A percentile compares a stretch with the other conserved stretches of the same genome.
These are phyloP conservation scores for Colletotrichum sp. DNA, from an alignment of 2,329 filamentous ascomycete species.

Conservation along the genomic window DNA sequence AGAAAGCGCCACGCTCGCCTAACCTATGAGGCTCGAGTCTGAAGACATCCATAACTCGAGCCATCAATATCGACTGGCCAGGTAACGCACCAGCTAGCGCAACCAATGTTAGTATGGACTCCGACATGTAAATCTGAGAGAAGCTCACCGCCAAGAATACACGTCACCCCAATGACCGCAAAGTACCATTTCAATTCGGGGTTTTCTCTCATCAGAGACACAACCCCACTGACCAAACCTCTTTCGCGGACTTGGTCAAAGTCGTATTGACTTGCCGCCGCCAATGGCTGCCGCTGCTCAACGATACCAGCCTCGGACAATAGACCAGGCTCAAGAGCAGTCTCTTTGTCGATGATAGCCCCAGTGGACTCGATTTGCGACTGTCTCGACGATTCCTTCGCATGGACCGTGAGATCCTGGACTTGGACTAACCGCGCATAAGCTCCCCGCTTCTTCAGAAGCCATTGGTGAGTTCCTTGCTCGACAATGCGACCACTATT, in stretches of 20 bases:
- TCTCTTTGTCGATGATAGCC: not conserved
- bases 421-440: conserved; percentile 26
- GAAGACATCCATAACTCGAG: conserved; percentile 45
- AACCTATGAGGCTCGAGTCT: conserved; percentile 10
- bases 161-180: not conserved
- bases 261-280: not conserved
- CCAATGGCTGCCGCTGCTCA: not conserved
- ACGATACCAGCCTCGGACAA: not conserved
- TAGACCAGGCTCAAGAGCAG: not conserved
- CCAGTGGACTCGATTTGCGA: not conserved
- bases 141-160: not conserved
- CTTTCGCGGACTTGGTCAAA: not conserved
- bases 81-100: conserved; percentile 40
- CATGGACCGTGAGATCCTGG: conserved; percentile 18
- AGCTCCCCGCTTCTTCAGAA: conserved; percentile 10
- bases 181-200: not conserved
- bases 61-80: conserved; percentile 47
- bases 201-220: not conserved
- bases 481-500: conserved; percentile 31
- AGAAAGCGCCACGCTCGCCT: conserved; percentile 41
- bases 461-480: conserved; percentile 29
- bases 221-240: not conserved
- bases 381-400: not conserved
- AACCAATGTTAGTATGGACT: not conserved
- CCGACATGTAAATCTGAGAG: not conserved